Evolutionary conservation across 345 rosid species (phyloP).

Genomic region (Heritiera littoralis): DNA sequence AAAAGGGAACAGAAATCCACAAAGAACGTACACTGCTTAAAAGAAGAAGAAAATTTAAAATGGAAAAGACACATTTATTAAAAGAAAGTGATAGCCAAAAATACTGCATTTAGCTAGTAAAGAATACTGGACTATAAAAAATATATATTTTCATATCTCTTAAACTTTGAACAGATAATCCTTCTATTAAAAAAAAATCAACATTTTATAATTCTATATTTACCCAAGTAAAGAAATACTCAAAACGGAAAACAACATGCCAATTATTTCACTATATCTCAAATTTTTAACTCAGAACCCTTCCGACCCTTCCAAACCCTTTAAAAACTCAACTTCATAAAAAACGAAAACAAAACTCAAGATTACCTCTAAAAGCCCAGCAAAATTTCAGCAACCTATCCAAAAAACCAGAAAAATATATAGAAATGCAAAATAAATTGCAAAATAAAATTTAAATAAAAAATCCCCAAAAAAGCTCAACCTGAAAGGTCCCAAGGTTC

Average conservation of each 20-base stretch:
- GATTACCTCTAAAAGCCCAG: neutral
- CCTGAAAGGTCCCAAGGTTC: conserved; percentile 91
- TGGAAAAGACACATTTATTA: neutral
- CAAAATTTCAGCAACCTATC: neutral
- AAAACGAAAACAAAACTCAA: neutral
- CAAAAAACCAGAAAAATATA: neutral
- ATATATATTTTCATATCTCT: neutral
- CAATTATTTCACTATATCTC: neutral
- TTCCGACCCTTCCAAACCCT: neutral
- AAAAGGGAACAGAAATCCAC: neutral
- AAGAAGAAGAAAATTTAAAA: neutral
- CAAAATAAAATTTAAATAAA: neutral
- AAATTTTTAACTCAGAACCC: conserved; percentile 18
- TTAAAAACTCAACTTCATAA: neutral
- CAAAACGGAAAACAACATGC: neutral
- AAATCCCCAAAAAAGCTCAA: conserved; percentile 11
- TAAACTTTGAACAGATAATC: conserved; percentile 3
- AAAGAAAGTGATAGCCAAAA: neutral
- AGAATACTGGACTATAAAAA: neutral
- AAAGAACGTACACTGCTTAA: neutral
- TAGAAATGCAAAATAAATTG: conserved; percentile 1
- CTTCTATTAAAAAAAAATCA: neutral
- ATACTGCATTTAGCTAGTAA: neutral
- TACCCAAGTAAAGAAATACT: neutral
- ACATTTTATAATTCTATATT: neutral